A percentile compares a stretch with the other conserved stretches of the same genome.
These are phyloP conservation scores for Alternaria alternata DNA, from an alignment of 2,329 filamentous ascomycete species.

Conservation along the genomic window DNA sequence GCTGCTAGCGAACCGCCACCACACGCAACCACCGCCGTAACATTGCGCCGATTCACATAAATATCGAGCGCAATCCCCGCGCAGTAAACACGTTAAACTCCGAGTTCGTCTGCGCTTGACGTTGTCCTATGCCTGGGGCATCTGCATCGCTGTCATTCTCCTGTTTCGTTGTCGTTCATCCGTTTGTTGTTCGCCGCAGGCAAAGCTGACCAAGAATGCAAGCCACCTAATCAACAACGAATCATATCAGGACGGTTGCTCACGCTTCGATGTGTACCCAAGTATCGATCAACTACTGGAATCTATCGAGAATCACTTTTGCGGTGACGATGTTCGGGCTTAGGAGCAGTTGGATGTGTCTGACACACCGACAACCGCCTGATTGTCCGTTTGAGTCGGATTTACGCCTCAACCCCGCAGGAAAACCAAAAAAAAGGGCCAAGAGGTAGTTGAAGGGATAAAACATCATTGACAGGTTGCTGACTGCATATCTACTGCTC, in stretches of 20 bases:
- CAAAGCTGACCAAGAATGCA: neutral
- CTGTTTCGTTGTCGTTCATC: neutral
- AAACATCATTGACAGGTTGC: too few species aligned
- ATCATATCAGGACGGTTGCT: neutral
- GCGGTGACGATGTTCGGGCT: neutral
- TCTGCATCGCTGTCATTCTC: neutral
- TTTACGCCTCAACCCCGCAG: neutral
- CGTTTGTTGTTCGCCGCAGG: neutral
- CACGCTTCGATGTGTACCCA: neutral
- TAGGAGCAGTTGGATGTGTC: neutral
- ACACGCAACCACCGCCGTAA: neutral
- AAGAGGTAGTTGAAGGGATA: too few species aligned
- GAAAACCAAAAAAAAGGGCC: too few species aligned
- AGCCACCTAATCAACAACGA: neutral
- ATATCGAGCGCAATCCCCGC: neutral
- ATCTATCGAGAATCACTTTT: neutral
- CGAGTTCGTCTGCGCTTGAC: neutral
- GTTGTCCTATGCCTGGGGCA: neutral
- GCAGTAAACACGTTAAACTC: neutral
- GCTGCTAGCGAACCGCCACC: neutral
- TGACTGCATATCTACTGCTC: too few species aligned
- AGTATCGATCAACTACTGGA: neutral
- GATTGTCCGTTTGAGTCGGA: neutral
- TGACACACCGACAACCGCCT: neutral
- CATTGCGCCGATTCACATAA: slow-evolving; percentile 1